Evolutionary conservation across 228 moss, liverwort and hornwort species (phyloP).

Genomic region (Sphagnum fallax): DNA sequence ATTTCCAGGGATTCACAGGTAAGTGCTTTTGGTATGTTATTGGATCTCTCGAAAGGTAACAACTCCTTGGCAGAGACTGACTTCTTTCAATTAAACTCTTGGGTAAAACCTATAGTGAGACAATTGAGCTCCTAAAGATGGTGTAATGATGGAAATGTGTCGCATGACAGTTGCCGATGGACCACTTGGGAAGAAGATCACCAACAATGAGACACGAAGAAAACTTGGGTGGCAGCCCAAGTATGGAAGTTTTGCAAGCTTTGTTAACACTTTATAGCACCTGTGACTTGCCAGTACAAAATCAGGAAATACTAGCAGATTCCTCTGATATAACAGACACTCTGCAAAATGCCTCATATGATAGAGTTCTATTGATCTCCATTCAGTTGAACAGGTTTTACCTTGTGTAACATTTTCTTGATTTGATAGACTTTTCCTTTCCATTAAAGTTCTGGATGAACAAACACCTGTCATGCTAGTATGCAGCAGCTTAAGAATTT

Average conservation of each 20-base stretch:
- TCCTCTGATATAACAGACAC: too few relatives aligned
- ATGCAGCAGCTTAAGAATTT: too few relatives aligned
- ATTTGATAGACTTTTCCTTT: too few relatives aligned
- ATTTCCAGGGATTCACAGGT: constrained; percentile 74
- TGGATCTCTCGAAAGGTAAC: background rate
- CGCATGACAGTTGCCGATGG: constrained; percentile 63
- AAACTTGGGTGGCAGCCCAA: constrained; percentile 78
- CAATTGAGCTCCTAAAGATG: background rate
- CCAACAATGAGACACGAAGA: constrained; percentile 50
- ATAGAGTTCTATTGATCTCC: too few relatives aligned
- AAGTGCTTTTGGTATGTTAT: constrained; percentile 1
- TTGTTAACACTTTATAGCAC: constrained; percentile 10
- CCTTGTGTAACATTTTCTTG: too few relatives aligned
- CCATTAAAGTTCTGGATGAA: too few relatives aligned
- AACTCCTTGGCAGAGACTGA: background rate
- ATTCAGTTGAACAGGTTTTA: too few relatives aligned
- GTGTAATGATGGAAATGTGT: constrained; percentile 1
- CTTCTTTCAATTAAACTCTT: background rate
- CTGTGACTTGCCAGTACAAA: too few relatives aligned
- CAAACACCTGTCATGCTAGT: too few relatives aligned
- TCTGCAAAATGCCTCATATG: too few relatives aligned
- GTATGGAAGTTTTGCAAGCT: constrained; percentile 63
- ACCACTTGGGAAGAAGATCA: constrained; percentile 90
- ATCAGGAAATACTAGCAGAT: too few relatives aligned
- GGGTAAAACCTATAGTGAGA: background rate